Conservation (phyloP, 441 rosid species). For the Mallotus repandus region DNA sequence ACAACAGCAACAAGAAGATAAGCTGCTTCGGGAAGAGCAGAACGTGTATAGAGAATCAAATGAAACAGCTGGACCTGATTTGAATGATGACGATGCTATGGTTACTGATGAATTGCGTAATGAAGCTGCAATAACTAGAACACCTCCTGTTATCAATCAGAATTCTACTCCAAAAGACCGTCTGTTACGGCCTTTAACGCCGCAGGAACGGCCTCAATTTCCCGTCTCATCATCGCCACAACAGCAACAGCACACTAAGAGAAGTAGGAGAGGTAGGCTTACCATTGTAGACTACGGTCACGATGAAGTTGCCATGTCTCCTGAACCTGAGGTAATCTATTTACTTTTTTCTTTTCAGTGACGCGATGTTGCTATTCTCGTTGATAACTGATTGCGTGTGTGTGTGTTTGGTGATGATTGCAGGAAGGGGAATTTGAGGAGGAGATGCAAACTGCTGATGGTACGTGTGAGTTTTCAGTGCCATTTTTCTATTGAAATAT, state of each 20-base stretch:
- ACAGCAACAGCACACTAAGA: conserved; percentile 25
- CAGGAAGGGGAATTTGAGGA: conserved; percentile 55
- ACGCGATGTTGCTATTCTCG: not conserved
- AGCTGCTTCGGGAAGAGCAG: conserved; percentile 28
- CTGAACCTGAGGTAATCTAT: conserved; percentile 52
- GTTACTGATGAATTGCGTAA: conserved; percentile 20
- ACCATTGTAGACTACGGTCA: conserved; percentile 72
- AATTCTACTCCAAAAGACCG: conserved; percentile 23
- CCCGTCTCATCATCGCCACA: conserved; percentile 26
- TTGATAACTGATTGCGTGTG: not conserved
- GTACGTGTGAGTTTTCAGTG: conserved; percentile 24
- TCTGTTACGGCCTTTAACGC: conserved; percentile 13
- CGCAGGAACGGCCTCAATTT: conserved; percentile 25
- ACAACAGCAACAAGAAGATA: conserved; percentile 13
- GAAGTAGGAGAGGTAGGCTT: conserved; percentile 40
- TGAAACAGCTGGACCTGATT: conserved; percentile 44
- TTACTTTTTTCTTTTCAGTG: not conserved
- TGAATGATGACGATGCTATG: conserved; percentile 20
- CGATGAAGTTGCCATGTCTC: conserved; percentile 68
- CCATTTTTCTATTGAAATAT: not conserved
- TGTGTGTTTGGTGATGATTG: conserved; percentile 10
- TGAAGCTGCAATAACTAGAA: not conserved
- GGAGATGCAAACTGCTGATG: conserved; percentile 29
- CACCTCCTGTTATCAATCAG: conserved; percentile 21
- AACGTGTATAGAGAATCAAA: conserved; percentile 33